Evolutionary conservation across 2,329 filamentous ascomycete genomes (phyloP), one percentile per base, ranked within the genome.

Genomic region (Anisogramma anomala): DNA sequence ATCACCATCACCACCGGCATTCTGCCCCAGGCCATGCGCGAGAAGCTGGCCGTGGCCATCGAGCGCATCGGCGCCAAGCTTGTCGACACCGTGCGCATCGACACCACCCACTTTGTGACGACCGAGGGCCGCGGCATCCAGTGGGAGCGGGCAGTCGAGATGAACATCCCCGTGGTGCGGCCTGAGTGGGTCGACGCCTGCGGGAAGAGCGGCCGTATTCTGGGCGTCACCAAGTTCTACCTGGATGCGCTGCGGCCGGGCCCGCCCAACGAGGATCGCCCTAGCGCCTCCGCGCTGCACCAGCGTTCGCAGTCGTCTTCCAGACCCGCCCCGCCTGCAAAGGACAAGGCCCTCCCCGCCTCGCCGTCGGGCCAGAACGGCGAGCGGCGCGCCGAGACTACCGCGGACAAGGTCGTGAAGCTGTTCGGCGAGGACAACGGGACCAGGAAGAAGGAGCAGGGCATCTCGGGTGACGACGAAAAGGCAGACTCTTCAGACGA

Each of bases 151-250:
- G 91, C 91, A 1, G 81, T 89, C 22, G 89, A 96, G 67, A 93
- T 88, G 76, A 98, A 96, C 60, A 94, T 98, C 41, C 91, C 91
- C 6, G 86, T 98, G 9, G 91, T 98, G 17, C 77, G 91, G 28
- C 91, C 91, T 15, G 91, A 98, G 61, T 98, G 91, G 91, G 76
- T 98, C 22, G 84, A 94, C 53, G 89, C 87, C n/a, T 98, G 91
- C 58, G 89, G 96, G 64, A 75, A 83, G 50, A 88, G 85, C 59
- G 89, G 89, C 33, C 78, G 87, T 45, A 94, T 98, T 48, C 81
- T 96, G 3, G 87, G 89, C 36, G 91, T 96, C 22, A 81, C 91
- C 52, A 88, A 88, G 52, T 98, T 95, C 64, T 98, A 98, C 61
- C 72, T 98, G 23, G 88, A 95, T 57, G 91, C 89, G 18, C 63